Percentiles rank a stretch among this genome's conserved stretches.
phyloP scores from a whole-genome alignment of 768 basidiomycete genomes.

The Sistotremastrum suecicum region DNA sequence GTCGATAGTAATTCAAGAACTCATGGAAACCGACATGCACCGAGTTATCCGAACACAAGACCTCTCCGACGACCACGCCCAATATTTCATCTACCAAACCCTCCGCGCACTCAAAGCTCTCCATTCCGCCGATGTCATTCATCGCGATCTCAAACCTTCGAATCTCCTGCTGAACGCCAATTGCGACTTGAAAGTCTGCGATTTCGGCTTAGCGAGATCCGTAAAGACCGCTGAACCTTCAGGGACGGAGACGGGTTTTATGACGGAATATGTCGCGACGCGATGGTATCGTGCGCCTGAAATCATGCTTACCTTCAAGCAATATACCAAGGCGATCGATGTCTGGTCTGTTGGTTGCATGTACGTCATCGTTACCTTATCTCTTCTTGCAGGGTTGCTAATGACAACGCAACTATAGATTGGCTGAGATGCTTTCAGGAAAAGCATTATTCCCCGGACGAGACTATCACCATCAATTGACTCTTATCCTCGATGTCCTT shows the following conservation, averaged over 20 bases:
- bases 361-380: conserved; percentile 8
- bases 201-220: conserved; percentile 73
- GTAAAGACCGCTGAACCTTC: conserved; percentile 37
- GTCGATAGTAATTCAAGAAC: conserved; percentile 58
- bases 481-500: conserved; percentile 78
- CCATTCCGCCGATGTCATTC: conserved; percentile 73
- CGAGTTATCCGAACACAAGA: conserved; percentile 84
- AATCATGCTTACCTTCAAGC: conserved; percentile 91
- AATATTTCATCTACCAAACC: conserved; percentile 77
- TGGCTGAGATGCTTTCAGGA: conserved; percentile 71
- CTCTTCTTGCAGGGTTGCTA: no score
- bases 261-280: conserved; percentile 84
- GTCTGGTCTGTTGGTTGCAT: conserved; percentile 67
- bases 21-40: conserved; percentile 87
- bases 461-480: conserved; percentile 77
- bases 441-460: conserved; percentile 81
- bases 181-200: conserved; percentile 80
- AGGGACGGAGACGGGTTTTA: conserved; percentile 50
- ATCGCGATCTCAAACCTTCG: conserved; percentile 72
- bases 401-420: no score
- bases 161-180: conserved; percentile 83
- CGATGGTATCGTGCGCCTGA: conserved; percentile 90
- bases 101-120: conserved; percentile 81
- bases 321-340: conserved; percentile 71
- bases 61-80: conserved; percentile 71